Evolutionary conservation across 441 rosid species (phyloP), one percentile per base, ranked within the genome.

Genomic region (Brassica hybrid): DNA sequence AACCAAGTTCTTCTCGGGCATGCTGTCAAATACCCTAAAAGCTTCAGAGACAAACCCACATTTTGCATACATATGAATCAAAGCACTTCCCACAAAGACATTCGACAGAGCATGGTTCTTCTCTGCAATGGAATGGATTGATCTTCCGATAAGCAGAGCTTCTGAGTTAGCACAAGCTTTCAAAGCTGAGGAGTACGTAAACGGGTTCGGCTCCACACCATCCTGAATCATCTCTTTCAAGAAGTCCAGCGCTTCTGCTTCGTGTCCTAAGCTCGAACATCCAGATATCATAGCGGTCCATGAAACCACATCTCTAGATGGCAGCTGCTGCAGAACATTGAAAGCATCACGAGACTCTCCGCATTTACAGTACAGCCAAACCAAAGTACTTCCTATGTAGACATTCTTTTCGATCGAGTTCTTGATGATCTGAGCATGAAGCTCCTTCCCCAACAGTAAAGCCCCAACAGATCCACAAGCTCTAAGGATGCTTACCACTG

Each of bases 241-340:
- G 83, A 90, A 88, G 67, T 82, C 84, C 10, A 91, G 81, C 14
- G 97, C 97, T 81, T 92, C 92, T 6, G 84, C 69, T 73, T 89
- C 97, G 23, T 88, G 93, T 30, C 97, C 95, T 13, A 90, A 83
- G 77, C 82, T 67, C 11, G 94, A 84, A 79, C 86, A 88, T 60
- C 98, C 94, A 45, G 97, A 94, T 71, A 94, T 94, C 83, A 92
- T 88, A 27, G 98, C 92, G 4, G 95, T 91, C 98, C 97, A 94
- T 3, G 97, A 92, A 72, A 92, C 93, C 67, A 88, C 97, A 77
- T 91, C 93, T 84, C 88, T 84, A 54, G 83, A 82, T 2, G 95
- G 91, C 86, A 92, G 84, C 62, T 88, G 90, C 56, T 83, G 91
- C 34, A 92, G 88, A 74, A 94, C 91, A 74, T 79, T 88, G 56